phyloP scores from a whole-genome alignment of 129 eudicot genomes.

The Scalesia atractyloides region DNA sequence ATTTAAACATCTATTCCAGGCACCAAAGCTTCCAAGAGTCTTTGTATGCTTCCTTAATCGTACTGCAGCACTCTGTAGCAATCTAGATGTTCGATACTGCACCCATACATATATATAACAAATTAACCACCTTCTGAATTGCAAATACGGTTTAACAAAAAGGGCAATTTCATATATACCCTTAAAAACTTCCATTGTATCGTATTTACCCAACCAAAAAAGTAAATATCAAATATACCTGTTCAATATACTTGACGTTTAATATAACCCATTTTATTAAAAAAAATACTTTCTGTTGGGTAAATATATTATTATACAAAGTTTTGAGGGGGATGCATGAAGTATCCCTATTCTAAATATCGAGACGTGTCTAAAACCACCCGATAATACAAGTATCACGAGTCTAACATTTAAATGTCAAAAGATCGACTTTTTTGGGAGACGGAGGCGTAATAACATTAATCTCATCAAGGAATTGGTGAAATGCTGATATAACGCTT shows the following conservation, averaged over 20 bases:
- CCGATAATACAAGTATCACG: too few relatives aligned
- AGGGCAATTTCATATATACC: not conserved
- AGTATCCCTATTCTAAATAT: too few relatives aligned
- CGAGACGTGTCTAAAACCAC: too few relatives aligned
- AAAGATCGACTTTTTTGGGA: not conserved
- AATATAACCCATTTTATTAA: too few relatives aligned
- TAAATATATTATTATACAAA: too few relatives aligned
- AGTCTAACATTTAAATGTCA: too few relatives aligned
- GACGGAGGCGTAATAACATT: not conserved
- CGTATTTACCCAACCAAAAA: not conserved
- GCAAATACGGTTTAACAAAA: not conserved
- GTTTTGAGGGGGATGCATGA: too few relatives aligned
- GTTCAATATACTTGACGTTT: too few relatives aligned
- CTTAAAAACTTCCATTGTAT: not conserved
- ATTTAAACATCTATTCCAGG: conserved; percentile 97
- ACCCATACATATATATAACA: conserved; percentile 9
- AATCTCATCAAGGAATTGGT: not conserved
- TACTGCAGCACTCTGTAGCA: conserved; percentile 90
- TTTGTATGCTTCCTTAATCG: conserved; percentile 89
- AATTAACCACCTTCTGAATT: not conserved
- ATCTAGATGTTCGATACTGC: conserved; percentile 95
- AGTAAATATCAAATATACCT: too few relatives aligned
- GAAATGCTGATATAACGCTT: not conserved
- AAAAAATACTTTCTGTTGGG: too few relatives aligned
- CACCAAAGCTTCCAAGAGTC: conserved; percentile 95